Evolutionary conservation across 2,329 filamentous ascomycete genomes (phyloP).

Genomic region (Bimuria novae-zelandiae): DNA sequence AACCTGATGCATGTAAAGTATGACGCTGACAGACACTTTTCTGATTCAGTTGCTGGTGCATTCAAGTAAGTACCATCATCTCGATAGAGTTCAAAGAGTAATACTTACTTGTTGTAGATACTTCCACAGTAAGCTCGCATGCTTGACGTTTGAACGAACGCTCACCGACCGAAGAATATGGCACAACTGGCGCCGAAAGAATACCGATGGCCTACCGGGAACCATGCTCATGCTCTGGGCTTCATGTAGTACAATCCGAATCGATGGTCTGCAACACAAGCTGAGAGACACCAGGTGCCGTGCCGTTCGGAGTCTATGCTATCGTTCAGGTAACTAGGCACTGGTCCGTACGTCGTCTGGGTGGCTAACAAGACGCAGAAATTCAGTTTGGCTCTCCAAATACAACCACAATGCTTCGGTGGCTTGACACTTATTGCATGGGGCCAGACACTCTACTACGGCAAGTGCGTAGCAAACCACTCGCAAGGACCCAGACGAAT

Average conservation of each 20-base stretch:
- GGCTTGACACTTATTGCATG: conserved; percentile 56
- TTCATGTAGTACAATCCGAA: conserved; percentile 47
- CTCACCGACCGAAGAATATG: conserved; percentile 53
- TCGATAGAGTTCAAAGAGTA: not conserved
- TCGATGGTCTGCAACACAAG: not conserved
- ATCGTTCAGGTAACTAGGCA: conserved; percentile 57
- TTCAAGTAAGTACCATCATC: conserved; percentile 39
- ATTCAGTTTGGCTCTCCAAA: conserved; percentile 59
- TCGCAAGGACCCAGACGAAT: not conserved
- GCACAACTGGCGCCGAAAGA: conserved; percentile 65
- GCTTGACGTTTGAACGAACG: conserved; percentile 12
- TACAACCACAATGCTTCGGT: conserved; percentile 60
- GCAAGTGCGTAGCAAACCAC: conserved; percentile 43
- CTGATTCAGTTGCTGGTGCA: conserved; percentile 46
- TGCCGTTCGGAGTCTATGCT: conserved; percentile 59
- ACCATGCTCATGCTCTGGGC: conserved; percentile 69
- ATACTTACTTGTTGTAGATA: conserved; percentile 30
- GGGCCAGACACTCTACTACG: conserved; percentile 59
- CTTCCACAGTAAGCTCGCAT: conserved; percentile 40
- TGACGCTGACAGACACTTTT: conserved; percentile 24
- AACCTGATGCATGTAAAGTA: not conserved
- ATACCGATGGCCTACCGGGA: conserved; percentile 64
- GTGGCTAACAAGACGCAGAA: conserved; percentile 45
- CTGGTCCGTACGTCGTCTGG: no score
- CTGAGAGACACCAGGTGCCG: conserved; percentile 35